Evolutionary conservation across 2,329 filamentous ascomycete genomes (phyloP).

Genomic region (Aureobasidium sp.): DNA sequence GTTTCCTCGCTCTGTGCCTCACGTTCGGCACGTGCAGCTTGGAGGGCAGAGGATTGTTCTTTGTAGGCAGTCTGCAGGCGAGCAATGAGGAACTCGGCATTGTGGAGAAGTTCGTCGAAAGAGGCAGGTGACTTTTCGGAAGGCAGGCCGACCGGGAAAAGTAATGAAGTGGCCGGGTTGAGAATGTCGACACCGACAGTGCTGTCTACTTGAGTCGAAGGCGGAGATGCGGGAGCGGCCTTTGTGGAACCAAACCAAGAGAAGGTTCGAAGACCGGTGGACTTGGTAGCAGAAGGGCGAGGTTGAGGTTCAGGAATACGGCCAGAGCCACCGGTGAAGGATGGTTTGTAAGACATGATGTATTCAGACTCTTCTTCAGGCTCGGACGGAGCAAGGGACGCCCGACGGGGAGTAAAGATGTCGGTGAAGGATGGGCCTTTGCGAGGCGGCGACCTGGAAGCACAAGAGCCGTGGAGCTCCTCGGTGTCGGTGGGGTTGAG

Average conservation of each 20-base stretch:
- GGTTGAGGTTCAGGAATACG: conserved; percentile 7
- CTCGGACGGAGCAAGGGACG: conserved; percentile 18
- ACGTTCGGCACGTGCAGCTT: conserved; percentile 48
- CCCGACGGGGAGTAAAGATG: conserved; percentile 16
- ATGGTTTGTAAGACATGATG: conserved; percentile 31
- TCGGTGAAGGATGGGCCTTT: conserved; percentile 15
- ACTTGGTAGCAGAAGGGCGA: conserved; percentile 5
- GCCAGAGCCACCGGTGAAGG: conserved; percentile 24
- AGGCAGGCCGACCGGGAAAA: conserved; percentile 47
- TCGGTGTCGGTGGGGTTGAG: conserved; percentile 2
- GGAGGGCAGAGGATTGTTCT: conserved; percentile 43
- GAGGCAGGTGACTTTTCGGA: conserved; percentile 46
- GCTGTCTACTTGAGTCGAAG: conserved; percentile 13
- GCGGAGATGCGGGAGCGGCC: conserved; percentile 17
- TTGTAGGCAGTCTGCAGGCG: conserved; percentile 53
- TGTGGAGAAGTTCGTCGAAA: conserved; percentile 50
- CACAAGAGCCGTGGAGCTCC: conserved; percentile 4
- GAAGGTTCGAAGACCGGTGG: conserved; percentile 15
- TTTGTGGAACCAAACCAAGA: conserved; percentile 32
- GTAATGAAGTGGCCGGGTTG: conserved; percentile 45
- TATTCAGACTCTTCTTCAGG: conserved; percentile 28
- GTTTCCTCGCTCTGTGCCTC: conserved; percentile 54
- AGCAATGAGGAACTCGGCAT: conserved; percentile 49
- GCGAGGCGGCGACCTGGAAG: conserved; percentile 14
- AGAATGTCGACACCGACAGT: conserved; percentile 43